Evolutionary conservation across 805 yeast species (phyloP), one percentile per base, ranked within the genome.

Genomic region (Starmerella bombicola): DNA sequence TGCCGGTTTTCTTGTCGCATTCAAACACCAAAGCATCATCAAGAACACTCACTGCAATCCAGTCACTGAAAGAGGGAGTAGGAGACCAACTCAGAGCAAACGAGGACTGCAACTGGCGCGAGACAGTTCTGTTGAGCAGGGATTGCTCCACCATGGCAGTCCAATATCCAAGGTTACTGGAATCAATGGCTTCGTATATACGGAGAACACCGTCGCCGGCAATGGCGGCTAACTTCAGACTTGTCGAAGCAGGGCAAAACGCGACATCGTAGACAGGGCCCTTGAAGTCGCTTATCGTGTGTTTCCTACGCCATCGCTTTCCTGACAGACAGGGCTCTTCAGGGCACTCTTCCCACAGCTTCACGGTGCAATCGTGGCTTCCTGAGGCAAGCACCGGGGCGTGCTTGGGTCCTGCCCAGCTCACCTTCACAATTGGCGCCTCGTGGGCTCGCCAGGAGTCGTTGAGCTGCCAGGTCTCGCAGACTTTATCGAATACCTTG

Each of bases 371-470:
- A 55, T 91, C 99, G 59, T 80, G 84, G 1, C 95, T 82, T 26
- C 86, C 85, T 20, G 91, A 74, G 1, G 94, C 93, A 19, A 91
- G 60, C 3, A 91, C 65, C 55, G 82, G 82, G 7, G 95, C 93
- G 60, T 76, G 85, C 59, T 88, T 93, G 2, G 98, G 98, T 37
- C 83, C 80, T 1, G 97, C 95, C 93, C 95, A 91, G 35, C 76
- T 75, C 8, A 91, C 67, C 50, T 79, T 74, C 17, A 84, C 80
- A 20, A 91, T 73, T 43, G 85, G 73, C 6, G 93, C 76, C 53
- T 91, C 95, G 57, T 91, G 98, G 0, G 97, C 97, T 50, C 80
- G 81, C 93, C 95, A 91, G 35, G 81, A 76, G 60, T 88, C 96
- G 54, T 78, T 77, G 41, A 82, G 62, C 16, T 73, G 72, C 97